These are phyloP conservation scores for Cudoniella acicularis DNA, from an alignment of 495 filamentous ascomycete species.

Conservation along the genomic window DNA sequence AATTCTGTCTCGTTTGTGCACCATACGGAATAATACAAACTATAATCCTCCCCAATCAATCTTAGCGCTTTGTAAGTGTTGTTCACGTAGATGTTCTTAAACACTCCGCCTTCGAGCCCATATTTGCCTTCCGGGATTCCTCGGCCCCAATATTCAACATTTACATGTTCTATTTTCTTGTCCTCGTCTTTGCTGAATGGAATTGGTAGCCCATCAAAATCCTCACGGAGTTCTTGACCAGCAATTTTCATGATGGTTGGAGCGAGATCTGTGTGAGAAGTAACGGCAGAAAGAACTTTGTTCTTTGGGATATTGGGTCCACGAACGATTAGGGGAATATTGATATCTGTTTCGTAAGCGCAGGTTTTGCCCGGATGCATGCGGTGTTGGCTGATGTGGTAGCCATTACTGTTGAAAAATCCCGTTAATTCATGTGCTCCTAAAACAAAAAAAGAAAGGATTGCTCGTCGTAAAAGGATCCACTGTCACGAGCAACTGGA, in stretches of 20 bases:
- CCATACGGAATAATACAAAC: constrained; percentile 58
- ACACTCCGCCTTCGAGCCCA: constrained; percentile 6
- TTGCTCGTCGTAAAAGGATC: neutral
- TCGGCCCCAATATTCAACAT: constrained; percentile 55
- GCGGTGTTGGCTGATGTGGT: constrained; percentile 65
- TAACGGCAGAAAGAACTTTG: constrained; percentile 38
- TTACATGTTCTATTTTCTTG: constrained; percentile 49
- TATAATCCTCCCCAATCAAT: constrained; percentile 44
- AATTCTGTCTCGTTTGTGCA: constrained; percentile 58
- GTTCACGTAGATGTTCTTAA: constrained; percentile 24
- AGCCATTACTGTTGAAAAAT: constrained; percentile 46
- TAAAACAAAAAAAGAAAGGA: neutral
- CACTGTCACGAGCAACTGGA: too few species aligned
- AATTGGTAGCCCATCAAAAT: constrained; percentile 54
- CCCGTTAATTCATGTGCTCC: neutral
- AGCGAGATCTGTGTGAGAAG: constrained; percentile 60
- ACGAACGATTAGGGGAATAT: constrained; percentile 56
- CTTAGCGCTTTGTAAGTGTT: constrained; percentile 58
- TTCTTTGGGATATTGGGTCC: constrained; percentile 46
- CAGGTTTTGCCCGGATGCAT: constrained; percentile 62
- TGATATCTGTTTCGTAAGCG: constrained; percentile 63
- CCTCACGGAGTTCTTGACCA: constrained; percentile 34
- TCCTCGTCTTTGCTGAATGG: constrained; percentile 30
- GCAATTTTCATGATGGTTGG: constrained; percentile 54
- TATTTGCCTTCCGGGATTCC: constrained; percentile 40